Evolutionary conservation across 371 early-diverging fungal species (phyloP).

Genomic region (Circinella minor): DNA sequence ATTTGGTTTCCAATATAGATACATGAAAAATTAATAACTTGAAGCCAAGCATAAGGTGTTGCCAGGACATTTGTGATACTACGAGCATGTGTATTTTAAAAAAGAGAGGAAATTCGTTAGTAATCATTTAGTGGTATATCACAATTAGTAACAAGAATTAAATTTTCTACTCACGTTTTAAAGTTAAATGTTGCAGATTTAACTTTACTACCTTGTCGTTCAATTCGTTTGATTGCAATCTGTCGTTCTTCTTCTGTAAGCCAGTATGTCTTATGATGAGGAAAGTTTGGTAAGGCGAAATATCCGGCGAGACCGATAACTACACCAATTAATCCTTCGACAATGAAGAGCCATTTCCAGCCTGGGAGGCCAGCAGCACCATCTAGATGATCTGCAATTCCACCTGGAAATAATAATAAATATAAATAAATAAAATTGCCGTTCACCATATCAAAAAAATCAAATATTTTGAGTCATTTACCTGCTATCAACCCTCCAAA

Average conservation of each 20-base stretch:
- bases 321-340: slow-evolving; percentile 58
- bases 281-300: slow-evolving; percentile 58
- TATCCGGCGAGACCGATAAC: slow-evolving; percentile 42
- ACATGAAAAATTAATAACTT: slow-evolving; percentile 38
- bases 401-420: no score
- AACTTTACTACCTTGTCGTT: slow-evolving; percentile 40
- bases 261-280: slow-evolving; percentile 54
- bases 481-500: slow-evolving; percentile 18
- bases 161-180: neutral
- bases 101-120: neutral
- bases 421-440: slow-evolving; percentile 37
- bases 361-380: slow-evolving; percentile 51
- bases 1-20: slow-evolving; percentile 49
- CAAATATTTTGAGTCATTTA: no score
- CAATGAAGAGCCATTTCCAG: slow-evolving; percentile 64
- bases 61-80: slow-evolving; percentile 31
- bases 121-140: neutral
- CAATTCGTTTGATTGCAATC: slow-evolving; percentile 53
- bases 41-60: slow-evolving; percentile 43
- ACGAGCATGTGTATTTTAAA: neutral
- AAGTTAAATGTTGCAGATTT: neutral
- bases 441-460: slow-evolving; percentile 29
- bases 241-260: slow-evolving; percentile 55
- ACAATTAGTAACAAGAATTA: neutral
- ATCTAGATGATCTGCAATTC: slow-evolving; percentile 20